Evolutionary conservation across 352 stramenopile species (phyloP).

Genomic region (Phytophthora citricola): DNA sequence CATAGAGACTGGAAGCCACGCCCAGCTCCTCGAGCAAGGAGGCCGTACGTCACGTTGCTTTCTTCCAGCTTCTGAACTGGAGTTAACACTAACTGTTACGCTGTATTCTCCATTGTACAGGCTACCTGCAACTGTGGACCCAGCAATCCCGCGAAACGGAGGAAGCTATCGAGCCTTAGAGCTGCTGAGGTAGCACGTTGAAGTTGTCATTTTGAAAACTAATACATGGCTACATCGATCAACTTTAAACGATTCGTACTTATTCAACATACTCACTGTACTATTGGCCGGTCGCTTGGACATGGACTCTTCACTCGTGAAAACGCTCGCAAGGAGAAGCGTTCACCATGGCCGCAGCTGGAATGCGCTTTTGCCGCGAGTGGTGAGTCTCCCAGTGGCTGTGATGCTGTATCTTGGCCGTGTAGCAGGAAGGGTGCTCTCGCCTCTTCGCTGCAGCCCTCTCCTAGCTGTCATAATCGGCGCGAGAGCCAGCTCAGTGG

Average conservation of each 20-base stretch:
- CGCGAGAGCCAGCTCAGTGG: background rate
- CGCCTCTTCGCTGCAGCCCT: background rate
- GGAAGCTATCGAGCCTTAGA: background rate
- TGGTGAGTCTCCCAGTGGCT: slow-evolving; percentile 56
- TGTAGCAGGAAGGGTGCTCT: background rate
- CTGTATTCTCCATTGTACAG: slow-evolving; percentile 14
- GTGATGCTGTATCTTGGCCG: background rate
- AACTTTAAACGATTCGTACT: slow-evolving; percentile 17
- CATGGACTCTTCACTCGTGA: slow-evolving; percentile 21
- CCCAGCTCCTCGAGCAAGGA: slow-evolving; percentile 43
- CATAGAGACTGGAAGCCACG: slow-evolving; percentile 59
- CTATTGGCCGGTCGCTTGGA: slow-evolving; percentile 11
- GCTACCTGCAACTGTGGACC: slow-evolving; percentile 48
- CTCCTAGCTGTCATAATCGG: background rate
- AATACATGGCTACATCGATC: slow-evolving; percentile 11
- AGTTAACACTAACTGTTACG: slow-evolving; percentile 8
- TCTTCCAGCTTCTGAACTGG: background rate
- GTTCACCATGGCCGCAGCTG: slow-evolving; percentile 69
- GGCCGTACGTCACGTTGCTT: slow-evolving; percentile 41
- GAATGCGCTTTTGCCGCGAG: slow-evolving; percentile 90
- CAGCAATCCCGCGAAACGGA: slow-evolving; percentile 47
- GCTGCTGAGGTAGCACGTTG: background rate
- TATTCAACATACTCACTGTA: slow-evolving; percentile 6
- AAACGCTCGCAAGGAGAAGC: slow-evolving; percentile 20
- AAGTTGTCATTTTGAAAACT: background rate